phyloP scores from a whole-genome alignment of 2,329 filamentous ascomycete genomes.

The Cyclaneusma minus region DNA sequence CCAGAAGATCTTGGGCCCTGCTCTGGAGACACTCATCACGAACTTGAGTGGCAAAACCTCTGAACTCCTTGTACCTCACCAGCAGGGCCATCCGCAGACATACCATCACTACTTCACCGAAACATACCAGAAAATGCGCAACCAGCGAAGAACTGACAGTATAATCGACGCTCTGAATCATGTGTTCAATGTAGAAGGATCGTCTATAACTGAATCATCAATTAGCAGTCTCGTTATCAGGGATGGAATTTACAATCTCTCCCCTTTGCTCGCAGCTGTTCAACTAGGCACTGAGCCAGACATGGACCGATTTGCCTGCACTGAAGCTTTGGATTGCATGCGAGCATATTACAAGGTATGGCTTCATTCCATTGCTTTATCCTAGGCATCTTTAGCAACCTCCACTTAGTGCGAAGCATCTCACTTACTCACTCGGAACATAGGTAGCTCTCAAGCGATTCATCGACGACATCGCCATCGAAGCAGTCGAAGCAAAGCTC shows the following conservation, averaged over 20 bases:
- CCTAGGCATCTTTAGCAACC: constrained; percentile 4
- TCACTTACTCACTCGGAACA: too few species aligned
- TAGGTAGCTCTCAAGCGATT: constrained; percentile 29
- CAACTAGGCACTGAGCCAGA: constrained; percentile 12
- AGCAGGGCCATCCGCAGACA: constrained; percentile 31
- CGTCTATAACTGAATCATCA: constrained; percentile 8
- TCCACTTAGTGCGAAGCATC: too few species aligned
- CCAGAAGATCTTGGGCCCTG: constrained; percentile 22
- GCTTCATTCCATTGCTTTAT: constrained; percentile 4
- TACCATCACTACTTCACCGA: constrained; percentile 33
- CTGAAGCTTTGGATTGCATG: constrained; percentile 22
- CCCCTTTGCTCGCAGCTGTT: constrained; percentile 10
- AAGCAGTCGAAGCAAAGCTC: constrained; percentile 26
- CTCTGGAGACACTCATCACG: constrained; percentile 21
- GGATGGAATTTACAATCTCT: constrained; percentile 11
- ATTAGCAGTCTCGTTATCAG: too few species aligned
- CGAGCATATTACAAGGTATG: constrained; percentile 26
- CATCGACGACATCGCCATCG: constrained; percentile 25
- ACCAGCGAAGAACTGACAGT: constrained; percentile 6
- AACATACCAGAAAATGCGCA: constrained; percentile 14
- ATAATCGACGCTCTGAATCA: constrained; percentile 8
- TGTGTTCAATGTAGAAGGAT: constrained; percentile 11
- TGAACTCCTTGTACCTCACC: constrained; percentile 30
- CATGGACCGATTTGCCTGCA: constrained; percentile 17
- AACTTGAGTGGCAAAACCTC: constrained; percentile 23